Evolutionary conservation across 805 yeast genomes (phyloP).

Genomic region (Wickerhamia fluorescens): DNA sequence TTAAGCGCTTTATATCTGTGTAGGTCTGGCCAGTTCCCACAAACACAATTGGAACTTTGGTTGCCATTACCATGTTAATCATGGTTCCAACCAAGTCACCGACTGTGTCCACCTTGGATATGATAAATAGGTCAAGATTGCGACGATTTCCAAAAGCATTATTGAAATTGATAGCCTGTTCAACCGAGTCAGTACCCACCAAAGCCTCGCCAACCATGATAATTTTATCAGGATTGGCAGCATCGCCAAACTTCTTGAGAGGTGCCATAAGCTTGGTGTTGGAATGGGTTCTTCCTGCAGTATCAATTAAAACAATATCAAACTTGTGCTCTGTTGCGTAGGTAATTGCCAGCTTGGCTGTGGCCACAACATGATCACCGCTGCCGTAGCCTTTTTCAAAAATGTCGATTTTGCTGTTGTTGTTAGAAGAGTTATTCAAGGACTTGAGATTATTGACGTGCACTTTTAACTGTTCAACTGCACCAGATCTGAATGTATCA

Average conservation of each 20-base stretch:
- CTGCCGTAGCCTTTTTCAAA: constrained; percentile 97
- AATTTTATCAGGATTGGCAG: constrained; percentile 92
- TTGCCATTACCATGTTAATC: constrained; percentile 96
- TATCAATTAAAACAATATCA: constrained; percentile 88
- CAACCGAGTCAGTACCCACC: constrained; percentile 95
- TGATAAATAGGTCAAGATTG: constrained; percentile 79
- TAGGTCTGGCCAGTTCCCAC: constrained; percentile 97
- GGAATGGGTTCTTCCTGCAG: constrained; percentile 96
- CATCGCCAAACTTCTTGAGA: constrained; percentile 86
- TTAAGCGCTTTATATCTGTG: constrained; percentile 83
- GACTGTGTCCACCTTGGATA: constrained; percentile 94
- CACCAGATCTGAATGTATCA: constrained; percentile 97
- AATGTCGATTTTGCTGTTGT: constrained; percentile 51
- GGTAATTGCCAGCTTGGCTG: constrained; percentile 85
- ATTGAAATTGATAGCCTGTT: constrained; percentile 90
- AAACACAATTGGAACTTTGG: constrained; percentile 89
- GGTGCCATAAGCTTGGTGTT: constrained; percentile 95
- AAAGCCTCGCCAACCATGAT: constrained; percentile 98
- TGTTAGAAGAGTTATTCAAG: constrained; percentile 45
- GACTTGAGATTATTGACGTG: constrained; percentile 81
- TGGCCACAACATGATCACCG: constrained; percentile 86
- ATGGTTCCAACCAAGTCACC: constrained; percentile 94
- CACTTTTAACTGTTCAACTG: constrained; percentile 94
- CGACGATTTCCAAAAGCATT: constrained; percentile 84
- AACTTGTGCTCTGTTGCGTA: constrained; percentile 62